Conservation (phyloP, 2,329 filamentous ascomycete genomes). For the Ceratocystis alfenasii region DNA sequence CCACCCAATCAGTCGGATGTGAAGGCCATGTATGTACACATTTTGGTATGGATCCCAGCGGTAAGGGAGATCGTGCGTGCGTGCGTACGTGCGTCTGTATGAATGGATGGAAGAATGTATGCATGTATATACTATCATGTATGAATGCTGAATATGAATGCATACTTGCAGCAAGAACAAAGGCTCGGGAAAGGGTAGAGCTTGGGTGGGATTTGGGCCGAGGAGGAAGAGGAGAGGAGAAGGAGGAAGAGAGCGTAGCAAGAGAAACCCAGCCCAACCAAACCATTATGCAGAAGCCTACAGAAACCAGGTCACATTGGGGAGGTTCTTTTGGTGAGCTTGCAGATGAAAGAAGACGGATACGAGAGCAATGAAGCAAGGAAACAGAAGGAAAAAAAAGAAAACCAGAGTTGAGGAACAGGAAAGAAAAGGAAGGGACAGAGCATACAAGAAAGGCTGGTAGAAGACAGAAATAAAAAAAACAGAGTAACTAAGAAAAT, state of each 20-base stretch:
- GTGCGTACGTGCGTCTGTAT: neutral
- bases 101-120: neutral
- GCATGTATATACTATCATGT: neutral
- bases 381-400: neutral
- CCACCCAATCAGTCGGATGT: neutral
- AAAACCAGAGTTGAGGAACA: neutral
- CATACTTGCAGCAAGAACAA: neutral
- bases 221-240: neutral
- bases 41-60: constrained; percentile 6
- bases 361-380: neutral
- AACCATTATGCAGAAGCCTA: neutral
- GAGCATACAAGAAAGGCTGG: neutral
- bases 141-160: no score
- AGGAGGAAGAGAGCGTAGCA: neutral
- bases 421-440: neutral
- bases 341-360: neutral
- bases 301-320: constrained; percentile 2
- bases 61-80: constrained; percentile 1
- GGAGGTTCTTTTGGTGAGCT: neutral
- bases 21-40: constrained; percentile 5
- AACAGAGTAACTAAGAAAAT: neutral
- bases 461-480: neutral
- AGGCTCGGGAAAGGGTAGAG: neutral
- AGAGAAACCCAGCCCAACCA: neutral
- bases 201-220: neutral